Evolutionary conservation across 208 protist species (phyloP).

Genomic region (Porcisia deanei): DNA sequence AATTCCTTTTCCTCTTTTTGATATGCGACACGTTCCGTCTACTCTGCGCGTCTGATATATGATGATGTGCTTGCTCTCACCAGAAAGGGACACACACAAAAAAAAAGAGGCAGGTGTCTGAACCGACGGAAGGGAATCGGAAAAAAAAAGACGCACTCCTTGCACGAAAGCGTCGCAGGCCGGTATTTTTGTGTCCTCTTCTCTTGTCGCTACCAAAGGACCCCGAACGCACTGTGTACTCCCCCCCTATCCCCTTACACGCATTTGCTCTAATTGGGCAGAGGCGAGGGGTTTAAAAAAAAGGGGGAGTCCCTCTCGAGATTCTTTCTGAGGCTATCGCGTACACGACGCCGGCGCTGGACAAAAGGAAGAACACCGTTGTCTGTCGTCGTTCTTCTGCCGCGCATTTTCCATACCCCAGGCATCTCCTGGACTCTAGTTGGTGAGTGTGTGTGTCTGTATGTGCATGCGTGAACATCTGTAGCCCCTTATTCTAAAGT

Average conservation of each 20-base stretch:
- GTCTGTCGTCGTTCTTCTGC: neutral
- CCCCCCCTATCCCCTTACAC: neutral
- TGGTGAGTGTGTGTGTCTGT: neutral
- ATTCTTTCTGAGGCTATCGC: neutral
- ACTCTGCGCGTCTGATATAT: too few species aligned
- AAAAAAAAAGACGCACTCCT: neutral
- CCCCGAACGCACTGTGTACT: too few species aligned
- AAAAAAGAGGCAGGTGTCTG: neutral
- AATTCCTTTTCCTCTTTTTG: too few species aligned
- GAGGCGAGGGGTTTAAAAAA: too few species aligned
- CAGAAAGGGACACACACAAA: too few species aligned
- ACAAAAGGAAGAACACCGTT: neutral
- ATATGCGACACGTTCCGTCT: too few species aligned
- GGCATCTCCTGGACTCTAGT: neutral
- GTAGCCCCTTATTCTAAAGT: neutral
- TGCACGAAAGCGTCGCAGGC: neutral
- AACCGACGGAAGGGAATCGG: neutral
- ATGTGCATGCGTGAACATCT: neutral
- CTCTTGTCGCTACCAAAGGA: neutral
- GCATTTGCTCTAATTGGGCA: neutral
- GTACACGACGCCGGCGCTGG: neutral
- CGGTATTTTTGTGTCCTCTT: neutral
- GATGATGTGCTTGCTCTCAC: too few species aligned
- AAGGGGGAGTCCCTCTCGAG: neutral
- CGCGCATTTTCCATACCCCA: neutral